phyloP scores from a whole-genome alignment of 208 protist species.

The Acanthamoeba quina region DNA sequence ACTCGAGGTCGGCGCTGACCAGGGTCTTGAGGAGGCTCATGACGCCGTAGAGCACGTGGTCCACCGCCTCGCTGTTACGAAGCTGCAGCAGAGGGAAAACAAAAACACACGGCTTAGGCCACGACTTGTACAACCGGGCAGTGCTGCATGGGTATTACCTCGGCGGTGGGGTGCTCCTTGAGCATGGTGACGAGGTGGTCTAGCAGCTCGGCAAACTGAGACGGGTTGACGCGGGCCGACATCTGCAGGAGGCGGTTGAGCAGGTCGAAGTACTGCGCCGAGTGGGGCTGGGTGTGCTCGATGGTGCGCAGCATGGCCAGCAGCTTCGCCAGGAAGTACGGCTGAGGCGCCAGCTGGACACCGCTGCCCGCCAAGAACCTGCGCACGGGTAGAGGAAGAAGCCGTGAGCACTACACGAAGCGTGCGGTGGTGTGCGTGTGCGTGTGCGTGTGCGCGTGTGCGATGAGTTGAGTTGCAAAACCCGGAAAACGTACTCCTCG shows the following conservation, averaged over 20 bases:
- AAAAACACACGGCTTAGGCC: not conserved
- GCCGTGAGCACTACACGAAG: not conserved
- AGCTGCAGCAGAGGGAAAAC: conserved; percentile 16
- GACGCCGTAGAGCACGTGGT: conserved; percentile 76
- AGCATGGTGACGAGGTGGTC: conserved; percentile 23
- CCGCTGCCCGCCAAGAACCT: conserved; percentile 50
- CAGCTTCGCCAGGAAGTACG: conserved; percentile 16
- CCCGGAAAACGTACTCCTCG: not conserved
- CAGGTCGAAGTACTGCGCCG: conserved; percentile 59
- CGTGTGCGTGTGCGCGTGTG: not conserved
- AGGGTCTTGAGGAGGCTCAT: conserved; percentile 73
- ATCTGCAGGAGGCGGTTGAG: conserved; percentile 14
- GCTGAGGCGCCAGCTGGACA: not conserved
- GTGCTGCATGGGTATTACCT: conserved; percentile 41
- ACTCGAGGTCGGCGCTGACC: conserved; percentile 6
- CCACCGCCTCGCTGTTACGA: conserved; percentile 76
- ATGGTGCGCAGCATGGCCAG: conserved; percentile 34
- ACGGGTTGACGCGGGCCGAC: not conserved
- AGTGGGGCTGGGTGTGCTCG: conserved; percentile 19
- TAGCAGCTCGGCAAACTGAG: not conserved
- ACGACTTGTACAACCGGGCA: no score
- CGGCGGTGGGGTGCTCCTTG: not conserved
- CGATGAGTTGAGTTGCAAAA: not conserved
- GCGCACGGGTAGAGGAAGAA: not conserved
- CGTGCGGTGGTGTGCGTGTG: not conserved